Evolutionary conservation across 208 protist genomes (phyloP).

Genomic region (Lotmaria passim): DNA sequence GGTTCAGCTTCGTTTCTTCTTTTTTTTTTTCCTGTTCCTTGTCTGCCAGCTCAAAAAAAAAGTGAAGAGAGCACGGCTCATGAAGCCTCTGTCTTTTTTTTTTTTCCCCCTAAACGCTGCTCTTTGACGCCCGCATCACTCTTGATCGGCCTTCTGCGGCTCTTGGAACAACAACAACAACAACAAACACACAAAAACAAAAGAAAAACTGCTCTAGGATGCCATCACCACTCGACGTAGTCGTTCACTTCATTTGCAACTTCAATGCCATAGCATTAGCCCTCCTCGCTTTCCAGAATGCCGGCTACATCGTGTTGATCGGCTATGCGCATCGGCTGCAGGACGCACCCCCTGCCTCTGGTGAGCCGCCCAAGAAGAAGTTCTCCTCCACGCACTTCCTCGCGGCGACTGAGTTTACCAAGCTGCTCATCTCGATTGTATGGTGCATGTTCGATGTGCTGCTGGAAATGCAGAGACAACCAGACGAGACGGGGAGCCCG

Average conservation of each 20-base stretch:
- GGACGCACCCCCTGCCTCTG: not conserved
- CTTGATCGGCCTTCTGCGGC: too few species aligned
- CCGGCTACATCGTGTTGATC: slow-evolving; percentile 24
- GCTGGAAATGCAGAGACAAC: not conserved
- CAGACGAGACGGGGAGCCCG: not conserved
- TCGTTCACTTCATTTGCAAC: slow-evolving; percentile 5
- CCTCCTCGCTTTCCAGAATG: slow-evolving; percentile 26
- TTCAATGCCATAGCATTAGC: slow-evolving; percentile 18
- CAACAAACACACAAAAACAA: not conserved
- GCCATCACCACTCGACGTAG: not conserved
- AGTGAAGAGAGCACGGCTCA: not conserved
- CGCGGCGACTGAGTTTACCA: slow-evolving; percentile 10
- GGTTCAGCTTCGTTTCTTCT: not conserved
- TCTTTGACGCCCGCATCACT: too few species aligned
- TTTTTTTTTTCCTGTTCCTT: not conserved
- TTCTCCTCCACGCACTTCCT: slow-evolving; percentile 18
- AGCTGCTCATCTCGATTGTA: slow-evolving; percentile 5
- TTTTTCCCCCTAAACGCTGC: too few species aligned
- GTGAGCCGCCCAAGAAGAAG: not conserved
- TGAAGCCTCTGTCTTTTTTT: too few species aligned
- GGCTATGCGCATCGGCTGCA: slow-evolving; percentile 18
- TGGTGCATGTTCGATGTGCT: slow-evolving; percentile 27
- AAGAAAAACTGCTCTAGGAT: not conserved
- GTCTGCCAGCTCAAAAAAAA: not conserved
- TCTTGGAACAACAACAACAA: too few species aligned